Base-by-base conservation (phyloP, 2,329 filamentous ascomycete genomes). In the Diplodia seriata region DNA sequence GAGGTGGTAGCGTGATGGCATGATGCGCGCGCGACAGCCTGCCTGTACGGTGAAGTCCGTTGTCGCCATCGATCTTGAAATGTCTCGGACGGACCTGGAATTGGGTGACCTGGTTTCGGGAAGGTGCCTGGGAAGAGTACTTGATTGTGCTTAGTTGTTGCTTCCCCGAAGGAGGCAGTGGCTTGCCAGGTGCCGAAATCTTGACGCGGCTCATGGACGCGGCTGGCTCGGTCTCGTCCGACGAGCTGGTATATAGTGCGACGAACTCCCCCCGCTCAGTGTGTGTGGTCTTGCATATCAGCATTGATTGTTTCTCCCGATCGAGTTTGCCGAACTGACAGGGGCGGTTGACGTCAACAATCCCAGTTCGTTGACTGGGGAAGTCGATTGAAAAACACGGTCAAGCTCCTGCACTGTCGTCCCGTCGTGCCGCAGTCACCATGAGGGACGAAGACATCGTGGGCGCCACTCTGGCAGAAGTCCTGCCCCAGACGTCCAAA, bases 391-490 rank as follows among this genome's bases (percentile, higher is more conserved):
- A 11, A 11, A 14, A 11, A 2, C 11, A 36, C 8, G 33, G 11
- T 23, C 50, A 47, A 47, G 4, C 4, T 8, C 20, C 20, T 29
- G 11, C 50, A 53, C 12, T 3, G 14, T 12, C 51, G 7, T 11
- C 15, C 26, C n/a, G 18, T 36, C 8, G n/a, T 2, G 9, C 5
- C 20, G 26, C 20, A 8, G 12, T 11, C 38, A 49, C 2, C 74
- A 86, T 86, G 79, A 86, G 85, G 78, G 84, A 86, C 73, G 85
- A 84, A 68, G 86, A 89, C 77, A 77, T 77, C 50, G 76, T 77
- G 29, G 75, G 76, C 12, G 65, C 67, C 18, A 69, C 72, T 8
- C 70, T 78, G 14, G 75, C 75, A 15, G 74, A 76, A 56, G 75
- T 84, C 8, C 74, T 84, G 4, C 83, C 83, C n/a, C 68, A 78